Percentiles rank a stretch among this genome's conserved stretches.
Conservation (phyloP, 441 rosid genomes). For the Brassica hybrid region DNA sequence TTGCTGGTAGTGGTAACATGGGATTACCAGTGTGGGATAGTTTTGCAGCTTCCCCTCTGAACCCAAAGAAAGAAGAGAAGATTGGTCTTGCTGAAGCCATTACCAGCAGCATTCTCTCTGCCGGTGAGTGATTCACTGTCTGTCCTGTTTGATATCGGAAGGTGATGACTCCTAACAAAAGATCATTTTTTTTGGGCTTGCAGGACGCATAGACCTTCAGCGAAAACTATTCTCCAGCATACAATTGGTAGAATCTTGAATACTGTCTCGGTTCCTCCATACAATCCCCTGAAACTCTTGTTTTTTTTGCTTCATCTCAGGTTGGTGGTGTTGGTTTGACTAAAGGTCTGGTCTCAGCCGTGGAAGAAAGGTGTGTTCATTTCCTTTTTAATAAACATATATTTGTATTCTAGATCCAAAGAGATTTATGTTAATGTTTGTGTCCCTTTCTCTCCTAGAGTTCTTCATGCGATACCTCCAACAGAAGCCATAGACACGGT, state of each 20-base stretch:
- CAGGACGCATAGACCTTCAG: conserved; percentile 95
- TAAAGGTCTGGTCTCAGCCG: conserved; percentile 71
- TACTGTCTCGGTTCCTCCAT: conserved; percentile 4
- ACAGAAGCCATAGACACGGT: conserved; percentile 67
- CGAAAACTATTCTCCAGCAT: conserved; percentile 91
- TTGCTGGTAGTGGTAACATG: conserved; percentile 78
- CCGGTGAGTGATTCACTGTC: conserved; percentile 50
- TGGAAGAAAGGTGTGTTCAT: conserved; percentile 81
- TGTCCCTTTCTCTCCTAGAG: conserved; percentile 53
- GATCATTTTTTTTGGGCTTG: conserved; percentile 11
- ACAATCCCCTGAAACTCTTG: not conserved
- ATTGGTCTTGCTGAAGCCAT: conserved; percentile 98
- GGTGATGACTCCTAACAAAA: conserved; percentile 15
- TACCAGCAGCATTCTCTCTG: conserved; percentile 84
- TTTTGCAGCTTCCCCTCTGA: conserved; percentile 61
- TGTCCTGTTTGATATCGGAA: conserved; percentile 24
- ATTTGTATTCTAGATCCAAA: conserved; percentile 5
- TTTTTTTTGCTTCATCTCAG: conserved; percentile 48
- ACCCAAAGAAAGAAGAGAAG: conserved; percentile 95
- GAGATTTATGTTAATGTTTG: conserved; percentile 11
- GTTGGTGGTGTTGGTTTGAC: conserved; percentile 97
- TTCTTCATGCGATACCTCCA: conserved; percentile 84
- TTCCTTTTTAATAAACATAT: not conserved
- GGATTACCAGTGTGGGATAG: conserved; percentile 90
- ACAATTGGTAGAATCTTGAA: conserved; percentile 66